A percentile compares a stretch with the other conserved stretches of the same genome.
phyloP scores from a whole-genome alignment of 2,329 filamentous ascomycete genomes.

The Alternaria consortialis region DNA sequence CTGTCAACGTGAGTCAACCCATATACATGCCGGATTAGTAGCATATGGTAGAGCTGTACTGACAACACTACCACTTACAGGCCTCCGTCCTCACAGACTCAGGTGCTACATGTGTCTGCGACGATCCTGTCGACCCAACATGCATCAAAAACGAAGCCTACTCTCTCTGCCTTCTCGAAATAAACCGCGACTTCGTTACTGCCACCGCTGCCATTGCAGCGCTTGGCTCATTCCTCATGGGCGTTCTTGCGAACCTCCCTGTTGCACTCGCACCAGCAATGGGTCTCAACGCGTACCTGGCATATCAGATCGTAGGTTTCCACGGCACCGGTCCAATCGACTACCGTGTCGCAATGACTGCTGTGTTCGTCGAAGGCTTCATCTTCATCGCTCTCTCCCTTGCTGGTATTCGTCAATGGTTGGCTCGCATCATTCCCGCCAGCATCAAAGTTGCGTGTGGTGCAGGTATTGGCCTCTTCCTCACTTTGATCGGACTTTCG shows the following conservation, averaged over 20 bases:
- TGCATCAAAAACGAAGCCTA: slow-evolving; percentile 68
- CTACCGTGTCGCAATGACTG: slow-evolving; percentile 79
- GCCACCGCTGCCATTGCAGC: slow-evolving; percentile 87
- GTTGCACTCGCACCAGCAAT: slow-evolving; percentile 77
- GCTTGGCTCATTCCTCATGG: slow-evolving; percentile 81
- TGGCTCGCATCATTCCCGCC: slow-evolving; percentile 69
- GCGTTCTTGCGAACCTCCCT: slow-evolving; percentile 80
- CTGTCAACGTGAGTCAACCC: slow-evolving; percentile 60
- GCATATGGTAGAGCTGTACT: slow-evolving; percentile 42
- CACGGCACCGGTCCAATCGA: slow-evolving; percentile 74
- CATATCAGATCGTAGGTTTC: slow-evolving; percentile 80
- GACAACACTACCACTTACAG: slow-evolving; percentile 11
- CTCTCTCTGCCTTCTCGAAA: slow-evolving; percentile 65
- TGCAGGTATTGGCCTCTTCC: slow-evolving; percentile 86
- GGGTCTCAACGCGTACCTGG: slow-evolving; percentile 90
- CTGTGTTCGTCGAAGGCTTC: slow-evolving; percentile 88
- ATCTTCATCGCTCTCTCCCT: slow-evolving; percentile 82
- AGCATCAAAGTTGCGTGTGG: slow-evolving; percentile 93
- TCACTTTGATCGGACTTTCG: slow-evolving; percentile 79
- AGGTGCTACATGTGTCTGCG: slow-evolving; percentile 80
- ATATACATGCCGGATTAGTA: background rate
- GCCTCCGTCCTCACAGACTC: slow-evolving; percentile 72
- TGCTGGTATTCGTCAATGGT: slow-evolving; percentile 76
- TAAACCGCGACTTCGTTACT: slow-evolving; percentile 83
- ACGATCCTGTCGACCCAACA: slow-evolving; percentile 57